phyloP scores from a whole-genome alignment of 371 early-diverging fungal species.

The Mucor indicus region DNA sequence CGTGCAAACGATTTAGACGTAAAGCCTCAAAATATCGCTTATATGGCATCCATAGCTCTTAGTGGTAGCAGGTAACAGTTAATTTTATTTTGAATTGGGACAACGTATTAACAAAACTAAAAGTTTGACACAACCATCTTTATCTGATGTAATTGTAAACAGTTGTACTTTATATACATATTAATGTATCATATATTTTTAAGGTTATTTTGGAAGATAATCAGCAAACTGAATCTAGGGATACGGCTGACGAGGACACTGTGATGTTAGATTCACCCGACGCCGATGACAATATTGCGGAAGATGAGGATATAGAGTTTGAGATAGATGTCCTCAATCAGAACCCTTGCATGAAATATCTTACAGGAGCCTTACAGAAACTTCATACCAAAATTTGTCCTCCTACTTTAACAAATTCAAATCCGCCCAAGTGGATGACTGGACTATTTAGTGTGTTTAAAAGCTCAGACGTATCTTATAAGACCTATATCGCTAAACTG shows the following conservation, averaged over 20 bases:
- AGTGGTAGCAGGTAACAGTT: slow-evolving; percentile 34
- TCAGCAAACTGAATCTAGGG: neutral
- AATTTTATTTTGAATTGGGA: neutral
- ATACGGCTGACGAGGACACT: neutral
- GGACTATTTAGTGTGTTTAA: slow-evolving; percentile 37
- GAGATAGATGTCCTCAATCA: slow-evolving; percentile 58
- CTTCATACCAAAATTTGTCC: slow-evolving; percentile 39
- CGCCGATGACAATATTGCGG: too few species aligned
- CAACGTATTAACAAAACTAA: neutral
- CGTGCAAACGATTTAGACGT: neutral
- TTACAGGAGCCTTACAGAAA: slow-evolving; percentile 49
- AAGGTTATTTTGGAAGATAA: slow-evolving; percentile 19
- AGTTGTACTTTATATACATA: neutral
- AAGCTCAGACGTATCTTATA: slow-evolving; percentile 39
- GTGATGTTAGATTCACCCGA: slow-evolving; percentile 2
- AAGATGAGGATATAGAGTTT: neutral
- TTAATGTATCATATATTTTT: neutral
- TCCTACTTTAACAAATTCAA: slow-evolving; percentile 40
- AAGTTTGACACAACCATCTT: slow-evolving; percentile 27
- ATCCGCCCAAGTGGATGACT: slow-evolving; percentile 74
- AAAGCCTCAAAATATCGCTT: slow-evolving; percentile 6
- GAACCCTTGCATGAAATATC: slow-evolving; percentile 58
- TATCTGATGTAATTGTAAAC: slow-evolving; percentile 18
- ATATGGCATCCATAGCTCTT: slow-evolving; percentile 27
- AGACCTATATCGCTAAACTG: slow-evolving; percentile 59